These are phyloP conservation scores for Dichotomopilus funicola DNA, from an alignment of 2,329 filamentous ascomycete genomes.

Conservation along the genomic window DNA sequence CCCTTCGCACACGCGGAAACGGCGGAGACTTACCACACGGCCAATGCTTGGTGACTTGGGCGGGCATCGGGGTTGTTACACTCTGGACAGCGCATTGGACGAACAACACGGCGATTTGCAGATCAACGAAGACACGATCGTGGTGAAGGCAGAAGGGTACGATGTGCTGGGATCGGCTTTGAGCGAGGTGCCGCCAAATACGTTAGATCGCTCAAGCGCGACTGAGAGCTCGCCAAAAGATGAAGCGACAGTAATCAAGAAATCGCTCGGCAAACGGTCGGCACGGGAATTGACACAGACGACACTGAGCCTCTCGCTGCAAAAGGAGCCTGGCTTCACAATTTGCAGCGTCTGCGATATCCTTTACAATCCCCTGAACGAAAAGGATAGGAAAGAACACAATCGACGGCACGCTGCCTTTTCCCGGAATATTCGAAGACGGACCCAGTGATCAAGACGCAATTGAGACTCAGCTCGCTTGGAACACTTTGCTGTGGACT, in stretches of 20 bases:
- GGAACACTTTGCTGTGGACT: too few species aligned
- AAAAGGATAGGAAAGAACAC: slow-evolving; percentile 37
- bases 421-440: slow-evolving; percentile 8
- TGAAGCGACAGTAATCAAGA: slow-evolving; percentile 3
- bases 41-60: neutral
- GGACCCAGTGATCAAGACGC: neutral
- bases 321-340: slow-evolving; percentile 31
- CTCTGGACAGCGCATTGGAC: neutral
- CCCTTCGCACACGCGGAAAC: slow-evolving; percentile 20
- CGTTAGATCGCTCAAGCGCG: neutral
- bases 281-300: slow-evolving; percentile 33
- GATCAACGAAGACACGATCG: too few species aligned
- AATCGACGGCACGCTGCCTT: slow-evolving; percentile 27
- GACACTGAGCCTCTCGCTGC: slow-evolving; percentile 34
- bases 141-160: too few species aligned
- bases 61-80: neutral
- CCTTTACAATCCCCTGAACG: slow-evolving; percentile 40
- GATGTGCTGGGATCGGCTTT: neutral
- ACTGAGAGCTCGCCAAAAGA: neutral
- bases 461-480: too few species aligned
- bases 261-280: slow-evolving; percentile 8
- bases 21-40: too few species aligned
- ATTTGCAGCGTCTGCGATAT: slow-evolving; percentile 39
- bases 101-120: too few species aligned
- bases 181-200: slow-evolving; percentile 11